A percentile compares a stretch with the other conserved stretches of the same genome.
These are phyloP conservation scores for Exophiala mesophila DNA, from an alignment of 2,329 filamentous ascomycete species.

Conservation along the genomic window DNA sequence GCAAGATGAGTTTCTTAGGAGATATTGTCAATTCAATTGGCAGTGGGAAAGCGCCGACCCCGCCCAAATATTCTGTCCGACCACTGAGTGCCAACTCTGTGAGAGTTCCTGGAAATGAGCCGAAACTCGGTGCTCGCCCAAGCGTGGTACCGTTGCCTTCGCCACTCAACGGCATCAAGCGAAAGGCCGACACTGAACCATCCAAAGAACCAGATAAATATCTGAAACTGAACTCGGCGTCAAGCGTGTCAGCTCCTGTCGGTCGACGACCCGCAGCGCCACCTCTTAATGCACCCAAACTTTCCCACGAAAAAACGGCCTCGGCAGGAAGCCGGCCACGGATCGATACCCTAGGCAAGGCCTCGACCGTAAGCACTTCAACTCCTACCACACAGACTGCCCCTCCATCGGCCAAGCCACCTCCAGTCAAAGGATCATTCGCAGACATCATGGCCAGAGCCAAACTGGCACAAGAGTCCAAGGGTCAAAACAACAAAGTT, in stretches of 20 bases:
- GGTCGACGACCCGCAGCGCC: constrained; percentile 15
- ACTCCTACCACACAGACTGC: constrained; percentile 14
- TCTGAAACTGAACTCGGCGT: constrained; percentile 17
- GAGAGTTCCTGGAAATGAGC: constrained; percentile 5
- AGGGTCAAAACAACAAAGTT: constrained; percentile 37
- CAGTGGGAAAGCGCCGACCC: constrained; percentile 32
- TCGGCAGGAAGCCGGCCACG: constrained; percentile 8
- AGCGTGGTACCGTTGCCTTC: constrained; percentile 7
- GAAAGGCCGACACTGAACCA: constrained; percentile 23
- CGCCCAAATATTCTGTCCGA: constrained; percentile 16
- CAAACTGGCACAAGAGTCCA: constrained; percentile 40
- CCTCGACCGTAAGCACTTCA: constrained; percentile 8
- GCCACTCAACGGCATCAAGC: constrained; percentile 20
- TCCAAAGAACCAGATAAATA: constrained; percentile 16
- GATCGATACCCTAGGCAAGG: constrained; percentile 6
- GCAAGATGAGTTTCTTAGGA: constrained; percentile 40
- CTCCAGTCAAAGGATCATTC: constrained; percentile 51
- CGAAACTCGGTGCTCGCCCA: constrained; percentile 10
- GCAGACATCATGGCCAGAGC: constrained; percentile 58
- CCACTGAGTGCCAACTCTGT: constrained; percentile 17
- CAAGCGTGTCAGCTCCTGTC: constrained; percentile 12
- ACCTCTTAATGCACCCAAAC: constrained; percentile 16
- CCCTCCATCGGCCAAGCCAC: constrained; percentile 9
- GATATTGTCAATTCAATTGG: constrained; percentile 49
- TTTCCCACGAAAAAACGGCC: constrained; percentile 6